Evolutionary conservation across 768 basidiomycete genomes (phyloP).

Genomic region (Termitomyces sp.): DNA sequence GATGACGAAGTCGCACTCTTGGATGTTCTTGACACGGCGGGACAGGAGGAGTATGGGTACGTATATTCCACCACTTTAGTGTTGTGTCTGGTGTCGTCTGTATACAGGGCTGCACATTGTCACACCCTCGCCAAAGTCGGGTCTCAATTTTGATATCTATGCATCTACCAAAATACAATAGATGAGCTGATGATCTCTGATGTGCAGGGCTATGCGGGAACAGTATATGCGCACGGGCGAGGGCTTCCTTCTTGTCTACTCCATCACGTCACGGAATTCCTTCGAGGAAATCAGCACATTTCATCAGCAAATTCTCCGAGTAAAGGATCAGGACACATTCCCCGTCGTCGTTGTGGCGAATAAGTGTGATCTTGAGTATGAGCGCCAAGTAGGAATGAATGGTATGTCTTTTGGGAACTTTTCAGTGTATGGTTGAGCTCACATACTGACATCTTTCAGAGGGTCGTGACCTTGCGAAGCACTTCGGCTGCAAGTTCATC

Average conservation of each 20-base stretch:
- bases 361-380: conserved; percentile 94
- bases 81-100: background rate
- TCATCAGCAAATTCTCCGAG: conserved; percentile 93
- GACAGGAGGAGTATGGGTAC: conserved; percentile 97
- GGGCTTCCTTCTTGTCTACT: conserved; percentile 96
- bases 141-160: background rate
- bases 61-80: conserved; percentile 22
- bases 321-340: conserved; percentile 94
- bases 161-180: background rate
- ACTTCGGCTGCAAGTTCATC: conserved; percentile 90
- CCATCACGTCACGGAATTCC: conserved; percentile 95
- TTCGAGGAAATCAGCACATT: conserved; percentile 97
- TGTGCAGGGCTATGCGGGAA: conserved; percentile 88
- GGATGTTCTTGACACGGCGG: conserved; percentile 95
- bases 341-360: conserved; percentile 98
- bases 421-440: background rate
- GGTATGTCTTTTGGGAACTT: conserved; percentile 37
- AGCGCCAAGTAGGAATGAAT: conserved; percentile 93
- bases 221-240: conserved; percentile 99
- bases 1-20: conserved; percentile 98
- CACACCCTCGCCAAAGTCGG: background rate
- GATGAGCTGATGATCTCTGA: conserved; percentile 1
- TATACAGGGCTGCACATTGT: background rate
- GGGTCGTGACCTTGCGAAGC: conserved; percentile 95
- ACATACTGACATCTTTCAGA: conserved; percentile 41